Percentiles rank a stretch among this genome's conserved stretches.
phyloP scores from a whole-genome alignment of 2,329 filamentous ascomycete genomes.

The Cladophialophora exuberans region DNA sequence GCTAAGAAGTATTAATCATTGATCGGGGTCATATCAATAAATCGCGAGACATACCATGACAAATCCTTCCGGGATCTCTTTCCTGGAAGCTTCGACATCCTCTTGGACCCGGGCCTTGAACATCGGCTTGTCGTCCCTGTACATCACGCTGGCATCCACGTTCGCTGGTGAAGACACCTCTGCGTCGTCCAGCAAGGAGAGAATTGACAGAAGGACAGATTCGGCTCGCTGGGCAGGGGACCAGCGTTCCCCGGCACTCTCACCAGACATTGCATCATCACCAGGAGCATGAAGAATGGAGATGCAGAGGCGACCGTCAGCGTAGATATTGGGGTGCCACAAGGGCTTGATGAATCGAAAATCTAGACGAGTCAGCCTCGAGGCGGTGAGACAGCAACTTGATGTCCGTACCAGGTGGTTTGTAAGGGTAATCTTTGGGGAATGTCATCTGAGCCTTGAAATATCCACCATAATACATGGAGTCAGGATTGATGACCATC shows the following conservation, averaged over 20 bases:
- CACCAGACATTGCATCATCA: constrained; percentile 90
- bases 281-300: constrained; percentile 93
- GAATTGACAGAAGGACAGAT: constrained; percentile 88
- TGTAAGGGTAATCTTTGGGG: constrained; percentile 84
- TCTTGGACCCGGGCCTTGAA: constrained; percentile 73
- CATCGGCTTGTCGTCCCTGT: constrained; percentile 69
- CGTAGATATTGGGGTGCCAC: constrained; percentile 92
- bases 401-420: constrained; percentile 65
- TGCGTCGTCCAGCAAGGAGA: constrained; percentile 89
- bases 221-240: constrained; percentile 92
- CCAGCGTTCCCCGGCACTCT: constrained; percentile 89
- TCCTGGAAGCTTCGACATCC: constrained; percentile 73
- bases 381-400: neutral
- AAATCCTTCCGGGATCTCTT: constrained; percentile 78
- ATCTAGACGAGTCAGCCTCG: constrained; percentile 46
- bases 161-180: constrained; percentile 94
- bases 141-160: constrained; percentile 86
- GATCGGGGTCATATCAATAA: neutral
- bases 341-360: constrained; percentile 83
- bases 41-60: constrained; percentile 57
- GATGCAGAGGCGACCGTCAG: constrained; percentile 89
- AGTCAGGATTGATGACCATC: constrained; percentile 91
- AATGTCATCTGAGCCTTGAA: constrained; percentile 90
- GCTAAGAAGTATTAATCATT: constrained; percentile 39
- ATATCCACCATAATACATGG: constrained; percentile 89